Conservation (phyloP, 2,329 filamentous ascomycete genomes). For the Colletotrichum sp. region DNA sequence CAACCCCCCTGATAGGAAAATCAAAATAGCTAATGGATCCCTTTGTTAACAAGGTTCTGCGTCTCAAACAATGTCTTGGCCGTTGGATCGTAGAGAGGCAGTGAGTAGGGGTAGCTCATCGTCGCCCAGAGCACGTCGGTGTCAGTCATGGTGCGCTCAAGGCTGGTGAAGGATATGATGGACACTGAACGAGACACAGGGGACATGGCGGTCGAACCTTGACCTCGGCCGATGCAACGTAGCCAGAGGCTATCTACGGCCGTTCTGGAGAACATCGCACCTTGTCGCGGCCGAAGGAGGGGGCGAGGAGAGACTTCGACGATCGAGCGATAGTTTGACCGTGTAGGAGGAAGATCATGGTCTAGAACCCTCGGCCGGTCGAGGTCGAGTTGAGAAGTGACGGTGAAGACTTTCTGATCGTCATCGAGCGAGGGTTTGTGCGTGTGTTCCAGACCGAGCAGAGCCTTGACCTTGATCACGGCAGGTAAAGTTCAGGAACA, state of each 20-base stretch:
- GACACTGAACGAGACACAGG: not conserved
- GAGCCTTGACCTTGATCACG: not conserved
- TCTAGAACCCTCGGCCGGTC: not conserved
- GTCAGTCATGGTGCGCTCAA: not conserved
- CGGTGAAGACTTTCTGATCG: not conserved
- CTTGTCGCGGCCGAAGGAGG: not conserved
- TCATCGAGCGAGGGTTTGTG: not conserved
- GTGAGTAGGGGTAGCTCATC: not conserved
- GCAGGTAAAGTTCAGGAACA: not conserved
- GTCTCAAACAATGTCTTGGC: not conserved
- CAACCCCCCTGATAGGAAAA: not conserved
- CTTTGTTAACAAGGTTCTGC: not conserved
- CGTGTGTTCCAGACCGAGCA: not conserved
- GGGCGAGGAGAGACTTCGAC: not conserved
- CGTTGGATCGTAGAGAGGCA: not conserved
- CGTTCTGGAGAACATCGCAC: not conserved
- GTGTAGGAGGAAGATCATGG: not conserved
- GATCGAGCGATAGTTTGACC: not conserved
- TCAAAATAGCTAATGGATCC: constrained; percentile 18
- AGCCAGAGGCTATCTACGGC: not conserved
- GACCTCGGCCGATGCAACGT: not conserved
- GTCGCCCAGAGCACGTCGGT: not conserved
- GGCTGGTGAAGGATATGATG: not conserved
- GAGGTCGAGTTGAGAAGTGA: not conserved
- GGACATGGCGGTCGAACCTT: not conserved